phyloP scores from a whole-genome alignment of 441 rosid genomes.

The Croton setiger region DNA sequence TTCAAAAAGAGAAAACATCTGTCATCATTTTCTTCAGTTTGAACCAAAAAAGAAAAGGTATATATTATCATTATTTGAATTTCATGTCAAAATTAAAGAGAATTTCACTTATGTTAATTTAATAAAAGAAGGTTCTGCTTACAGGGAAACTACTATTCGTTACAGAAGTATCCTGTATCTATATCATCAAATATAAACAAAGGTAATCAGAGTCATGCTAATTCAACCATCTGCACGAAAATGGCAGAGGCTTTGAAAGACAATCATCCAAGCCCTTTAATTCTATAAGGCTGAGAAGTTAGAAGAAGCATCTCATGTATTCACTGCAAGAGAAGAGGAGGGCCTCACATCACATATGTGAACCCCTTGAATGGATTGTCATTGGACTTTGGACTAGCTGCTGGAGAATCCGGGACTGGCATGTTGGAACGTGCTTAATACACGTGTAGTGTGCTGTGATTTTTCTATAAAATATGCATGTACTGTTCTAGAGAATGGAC shows the following conservation, averaged over 20 bases:
- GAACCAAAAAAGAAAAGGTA: too few species aligned
- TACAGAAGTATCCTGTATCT: neutral
- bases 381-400: slow-evolving; percentile 58
- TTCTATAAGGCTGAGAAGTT: neutral
- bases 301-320: slow-evolving; percentile 3
- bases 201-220: neutral
- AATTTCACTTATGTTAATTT: too few species aligned
- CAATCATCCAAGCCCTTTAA: neutral
- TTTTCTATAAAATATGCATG: too few species aligned
- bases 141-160: neutral
- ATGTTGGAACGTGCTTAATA: slow-evolving; percentile 96
- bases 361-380: slow-evolving; percentile 32
- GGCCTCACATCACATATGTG: slow-evolving; percentile 73
- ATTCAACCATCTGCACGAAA: neutral
- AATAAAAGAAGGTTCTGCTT: neutral
- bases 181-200: neutral
- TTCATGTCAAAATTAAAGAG: too few species aligned
- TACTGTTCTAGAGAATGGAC: too few species aligned
- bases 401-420: slow-evolving; percentile 80
- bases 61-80: too few species aligned
- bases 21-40: too few species aligned
- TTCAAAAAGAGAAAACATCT: too few species aligned
- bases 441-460: too few species aligned
- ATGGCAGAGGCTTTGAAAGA: neutral
- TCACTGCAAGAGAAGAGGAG: slow-evolving; percentile 46